These are phyloP conservation scores for Ophiostoma quercus DNA, from an alignment of 2,329 filamentous ascomycete species.

Conservation along the genomic window DNA sequence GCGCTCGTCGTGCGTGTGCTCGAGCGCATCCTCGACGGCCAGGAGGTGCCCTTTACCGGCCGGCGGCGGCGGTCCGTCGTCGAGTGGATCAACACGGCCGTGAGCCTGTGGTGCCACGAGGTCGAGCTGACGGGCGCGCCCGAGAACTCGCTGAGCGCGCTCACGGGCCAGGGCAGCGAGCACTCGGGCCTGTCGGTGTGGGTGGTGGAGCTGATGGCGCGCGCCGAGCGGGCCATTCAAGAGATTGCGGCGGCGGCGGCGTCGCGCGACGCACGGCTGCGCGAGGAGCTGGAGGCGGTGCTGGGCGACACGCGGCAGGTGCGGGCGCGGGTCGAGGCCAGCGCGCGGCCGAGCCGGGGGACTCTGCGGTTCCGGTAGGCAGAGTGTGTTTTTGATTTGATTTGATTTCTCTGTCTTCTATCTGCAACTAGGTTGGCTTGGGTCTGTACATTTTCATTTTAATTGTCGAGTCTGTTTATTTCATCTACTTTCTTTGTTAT, in stretches of 20 bases:
- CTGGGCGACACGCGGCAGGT: slow-evolving; percentile 29
- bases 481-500: neutral
- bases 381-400: neutral
- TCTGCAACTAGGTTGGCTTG: neutral
- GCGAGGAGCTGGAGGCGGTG: slow-evolving; percentile 28
- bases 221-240: slow-evolving; percentile 45
- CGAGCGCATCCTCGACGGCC: slow-evolving; percentile 53
- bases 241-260: slow-evolving; percentile 35
- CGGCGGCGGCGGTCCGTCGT: slow-evolving; percentile 46
- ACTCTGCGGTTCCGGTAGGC: slow-evolving; percentile 25
- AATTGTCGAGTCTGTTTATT: neutral
- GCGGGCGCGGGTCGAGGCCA: slow-evolving; percentile 27
- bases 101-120: slow-evolving; percentile 48
- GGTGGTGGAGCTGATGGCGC: slow-evolving; percentile 46
- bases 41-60: slow-evolving; percentile 55
- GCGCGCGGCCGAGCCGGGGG: slow-evolving; percentile 24
- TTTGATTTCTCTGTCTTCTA: neutral
- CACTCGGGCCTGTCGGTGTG: slow-evolving; percentile 32
- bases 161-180: neutral
- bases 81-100: slow-evolving; percentile 49
- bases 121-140: slow-evolving; percentile 42
- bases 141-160: slow-evolving; percentile 31
- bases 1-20: slow-evolving; percentile 52
- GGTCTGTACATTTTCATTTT: neutral
- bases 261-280: slow-evolving; percentile 31